Percentiles rank a stretch among this genome's conserved stretches.
Conservation (phyloP, 306 rosid genomes). For the Quillaja saponaria region DNA sequence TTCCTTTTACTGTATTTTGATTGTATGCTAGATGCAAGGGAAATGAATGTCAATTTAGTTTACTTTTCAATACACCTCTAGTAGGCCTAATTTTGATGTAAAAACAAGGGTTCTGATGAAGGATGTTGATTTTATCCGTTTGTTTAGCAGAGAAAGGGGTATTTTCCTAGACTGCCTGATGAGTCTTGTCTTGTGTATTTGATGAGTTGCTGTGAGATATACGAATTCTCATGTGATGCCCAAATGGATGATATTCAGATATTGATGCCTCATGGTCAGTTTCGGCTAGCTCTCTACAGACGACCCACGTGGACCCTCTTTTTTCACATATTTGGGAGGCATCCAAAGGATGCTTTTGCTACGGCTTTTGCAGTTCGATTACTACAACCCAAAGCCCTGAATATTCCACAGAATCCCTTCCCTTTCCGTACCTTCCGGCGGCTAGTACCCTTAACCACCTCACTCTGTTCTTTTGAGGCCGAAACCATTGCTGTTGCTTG, state of each 20-base stretch:
- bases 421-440: neutral
- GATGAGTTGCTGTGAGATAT: no score
- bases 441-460: conserved; percentile 4
- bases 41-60: neutral
- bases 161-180: neutral
- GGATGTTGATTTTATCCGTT: neutral
- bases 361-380: conserved; percentile 37
- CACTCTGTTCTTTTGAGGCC: conserved; percentile 23
- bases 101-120: neutral
- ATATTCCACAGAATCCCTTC: conserved; percentile 47
- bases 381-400: conserved; percentile 42
- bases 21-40: conserved; percentile 14
- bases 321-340: no score
- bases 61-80: conserved; percentile 5
- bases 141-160: conserved; percentile 1
- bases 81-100: neutral
- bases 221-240: no score
- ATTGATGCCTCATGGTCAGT: no score
- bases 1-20: conserved; percentile 2
- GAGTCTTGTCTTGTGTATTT: conserved; percentile 22
- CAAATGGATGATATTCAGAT: no score
- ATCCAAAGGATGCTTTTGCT: conserved; percentile 36
- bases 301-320: no score
- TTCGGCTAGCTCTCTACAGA: no score
- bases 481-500: conserved; percentile 35